Base-by-base conservation (phyloP, 176 grass and related monocot genomes). In the Bothriochloa decipiens region DNA sequence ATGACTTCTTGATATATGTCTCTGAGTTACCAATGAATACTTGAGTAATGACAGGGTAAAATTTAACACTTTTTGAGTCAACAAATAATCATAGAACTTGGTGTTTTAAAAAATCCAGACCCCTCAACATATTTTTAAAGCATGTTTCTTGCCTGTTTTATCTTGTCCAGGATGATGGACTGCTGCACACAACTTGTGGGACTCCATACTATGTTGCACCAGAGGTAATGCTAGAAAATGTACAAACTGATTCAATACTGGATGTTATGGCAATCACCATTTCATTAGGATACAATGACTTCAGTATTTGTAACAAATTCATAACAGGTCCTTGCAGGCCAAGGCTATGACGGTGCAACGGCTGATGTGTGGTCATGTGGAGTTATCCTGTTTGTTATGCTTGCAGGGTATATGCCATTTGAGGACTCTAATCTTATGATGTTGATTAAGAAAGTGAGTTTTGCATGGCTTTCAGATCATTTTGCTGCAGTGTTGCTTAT, bases 321-420 rank as follows among this genome's bases (percentile, higher is more conserved):
- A 8, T 49, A 32, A 66, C 74, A 99, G 96, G 96, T 99, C 52
- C 96, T 99, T 46, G 90, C 94, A 66, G 96, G 94, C 76, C 88
- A 89, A 94, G 96, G 96, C 27, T 99, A 99, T 91, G 91, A 99
- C 45, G 96, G 96, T 75, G 87, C 96, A 73, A 96, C 89, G 70
- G 93, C 96, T 67, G 96, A 99, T 89, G 80, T 99, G 73, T 99
- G 96, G 96, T 99, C 96, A 57, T 99, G 96, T 84, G 96, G 96
- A 79, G 96, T 99, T 84, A 96, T 99, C 76, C 88, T 99, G 85
- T 99, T 99, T 46, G 93, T 99, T 81, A 53, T 96, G 83, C 86
- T 99, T 76, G 93, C 96, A 86, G 96, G 96, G 85, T 99, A 99
- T 88, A 91, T 99, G 82, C 96, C 96, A 82, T 98, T 99, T 86